Evolutionary conservation across 2,329 filamentous ascomycete genomes (phyloP), one percentile per base, ranked within the genome.

Genomic region (Metarhizium guizhouense): DNA sequence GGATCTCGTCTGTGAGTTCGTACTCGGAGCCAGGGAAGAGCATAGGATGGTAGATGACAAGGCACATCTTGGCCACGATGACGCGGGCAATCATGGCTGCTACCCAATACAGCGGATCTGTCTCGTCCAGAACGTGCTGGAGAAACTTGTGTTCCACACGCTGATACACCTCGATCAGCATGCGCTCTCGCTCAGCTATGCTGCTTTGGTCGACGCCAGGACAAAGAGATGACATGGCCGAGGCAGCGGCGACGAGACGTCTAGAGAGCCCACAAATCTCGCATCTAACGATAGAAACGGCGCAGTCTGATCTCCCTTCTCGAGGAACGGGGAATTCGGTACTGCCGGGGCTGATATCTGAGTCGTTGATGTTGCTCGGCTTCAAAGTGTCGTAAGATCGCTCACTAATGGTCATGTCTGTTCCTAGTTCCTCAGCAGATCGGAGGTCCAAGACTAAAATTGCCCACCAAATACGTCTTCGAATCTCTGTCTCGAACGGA

Each of bases 61-160:
- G 76, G 73, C 85, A 89, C 75, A 91, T 83, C 70, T 91, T 93
- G 51, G 85, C 84, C 71, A 91, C 81, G 59, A 92, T 83, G 36
- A 93, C 75, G 10, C 87, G 81, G 3, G 83, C 79, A 29, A 89
- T 76, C 32, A 86, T 87, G 4, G 82, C 84, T 7, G 81, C 81
- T 30, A 87, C 80, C 84, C 86, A 89, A 59, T 84, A 84, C 1
- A 89, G 71, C 0, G 80, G 75, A 49, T 80, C 68, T 59, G 62
- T 71, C 47, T 72, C 67, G 64, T 76, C 74, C 55, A 80, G 69
- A 53, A 77, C 77, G 56, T 83, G 73, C 42, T 70, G 70, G 20
- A 84, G 69, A 60, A 83, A 83, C 54, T 76, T 77, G 43, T 76
- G 68, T 60, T 84, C 79, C 14, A 84, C 70, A n/a, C 73, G 74